Evolutionary conservation across 2,329 filamentous ascomycete species (phyloP).

Genomic region (Aspergillus novoparasiticus): DNA sequence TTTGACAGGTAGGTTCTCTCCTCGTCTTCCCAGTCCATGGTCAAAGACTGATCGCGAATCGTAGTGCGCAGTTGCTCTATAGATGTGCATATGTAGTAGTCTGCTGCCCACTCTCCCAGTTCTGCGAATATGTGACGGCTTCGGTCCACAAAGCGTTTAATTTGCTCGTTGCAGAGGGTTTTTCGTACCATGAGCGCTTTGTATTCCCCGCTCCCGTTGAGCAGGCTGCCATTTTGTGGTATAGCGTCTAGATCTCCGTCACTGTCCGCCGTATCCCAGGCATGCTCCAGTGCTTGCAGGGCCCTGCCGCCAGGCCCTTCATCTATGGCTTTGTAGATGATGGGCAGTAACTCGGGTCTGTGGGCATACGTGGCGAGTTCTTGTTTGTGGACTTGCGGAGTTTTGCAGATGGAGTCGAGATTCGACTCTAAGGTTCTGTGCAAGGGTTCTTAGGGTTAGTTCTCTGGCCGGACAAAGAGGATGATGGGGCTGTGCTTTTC

Average conservation of each 20-base stretch:
- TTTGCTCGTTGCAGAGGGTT: constrained; percentile 53
- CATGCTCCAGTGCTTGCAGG: constrained; percentile 49
- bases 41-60: constrained; percentile 29
- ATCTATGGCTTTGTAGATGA: constrained; percentile 20
- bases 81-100: constrained; percentile 63
- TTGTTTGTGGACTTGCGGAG: constrained; percentile 67
- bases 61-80: constrained; percentile 40
- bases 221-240: constrained; percentile 46
- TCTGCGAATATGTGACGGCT: constrained; percentile 56
- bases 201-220: constrained; percentile 32
- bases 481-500: background rate
- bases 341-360: constrained; percentile 53
- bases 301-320: constrained; percentile 18
- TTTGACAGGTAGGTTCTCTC: constrained; percentile 56
- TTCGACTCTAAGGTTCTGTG: constrained; percentile 64
- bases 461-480: constrained; percentile 6
- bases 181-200: constrained; percentile 33
- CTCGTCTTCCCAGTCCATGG: constrained; percentile 54
- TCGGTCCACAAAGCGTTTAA: constrained; percentile 58
- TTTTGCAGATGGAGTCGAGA: constrained; percentile 68
- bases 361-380: constrained; percentile 72
- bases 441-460: background rate
- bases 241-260: constrained; percentile 63
- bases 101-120: constrained; percentile 69
- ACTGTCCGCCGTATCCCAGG: constrained; percentile 55